Base-by-base conservation (phyloP, 2,329 filamentous ascomycete species). In the Neofusicoccum parvum region DNA sequence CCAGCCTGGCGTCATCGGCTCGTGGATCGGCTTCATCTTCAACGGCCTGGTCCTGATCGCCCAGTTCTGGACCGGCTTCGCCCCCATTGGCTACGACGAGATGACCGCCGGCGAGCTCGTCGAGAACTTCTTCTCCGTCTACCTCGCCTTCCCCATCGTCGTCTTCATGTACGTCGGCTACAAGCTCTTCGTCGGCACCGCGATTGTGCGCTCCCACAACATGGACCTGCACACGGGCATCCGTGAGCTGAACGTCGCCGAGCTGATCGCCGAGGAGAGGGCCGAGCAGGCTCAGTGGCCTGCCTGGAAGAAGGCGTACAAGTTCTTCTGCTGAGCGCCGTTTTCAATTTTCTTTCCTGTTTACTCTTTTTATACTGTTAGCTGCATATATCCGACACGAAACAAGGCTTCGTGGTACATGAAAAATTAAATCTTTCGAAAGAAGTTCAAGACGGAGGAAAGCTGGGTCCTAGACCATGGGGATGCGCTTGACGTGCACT, bases 141-240 rank as follows among this genome's bases (percentile, higher is more conserved):
- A 93, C 76, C 80, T 90, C 7, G 91, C 90, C 60, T 92, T 94
- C 70, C 91, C 91, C 1, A 77, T 94, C 27, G 94, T 92, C 76
- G 77, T 93, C 17, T 79, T 84, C 20, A 82, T 91, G 74, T 86
- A 92, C 73, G 85, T 88, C 66, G 90, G 89, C 0, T 89, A 90
- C 80, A 91, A 91, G 81, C 62, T 95, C 39, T 90, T 83, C 77
- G 91, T 87, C 74, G 83, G 83, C 65, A 96, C 93, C 1, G 80
- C 82, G 1, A 83, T 92, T 65, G 84, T 97, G 49, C 82, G 85
- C 17, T 79, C 85, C 39, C 82, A 84, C 59, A 90, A 96, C 68
- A 96, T 97, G 88, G 94, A 97, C 78, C 80, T 97, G 68, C 87
- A 90, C 67, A 96, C 93, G 0, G 94, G 94, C 2, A 87, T 93